Base-by-base conservation (phyloP, 2,329 filamentous ascomycete species). In the Colletotrichum limetticola region DNA sequence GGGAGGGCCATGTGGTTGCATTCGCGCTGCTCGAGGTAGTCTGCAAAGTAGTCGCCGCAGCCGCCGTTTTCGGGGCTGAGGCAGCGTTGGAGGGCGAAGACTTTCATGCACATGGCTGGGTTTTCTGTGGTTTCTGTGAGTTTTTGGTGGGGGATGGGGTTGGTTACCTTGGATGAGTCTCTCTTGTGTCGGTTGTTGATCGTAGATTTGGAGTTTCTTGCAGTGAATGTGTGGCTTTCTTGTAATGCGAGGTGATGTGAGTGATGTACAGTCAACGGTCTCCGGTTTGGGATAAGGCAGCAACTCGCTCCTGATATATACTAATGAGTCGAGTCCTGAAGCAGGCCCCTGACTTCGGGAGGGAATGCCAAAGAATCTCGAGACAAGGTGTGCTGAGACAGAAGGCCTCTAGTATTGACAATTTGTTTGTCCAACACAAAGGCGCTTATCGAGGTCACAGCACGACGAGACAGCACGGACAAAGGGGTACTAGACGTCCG, bases 41-140 rank as follows among this genome's bases (percentile, higher is more conserved):
- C 70, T 66, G 70, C 60, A 30, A n/a, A 72, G 56, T 70, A 72
- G 11, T 49, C n/a, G 60, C 60, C 66, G 70, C 70, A 72, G 7
- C 70, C 70, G 35, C 70, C 70, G 12, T 52, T 22, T 19, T 46
- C 32, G 4, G 4, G 5, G 28, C 35, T 5, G 60, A 49, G 19
- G 60, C 70, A 72, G 32, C 70, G 66, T 11, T 64, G 70, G 56
- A 72, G 70, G 55, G 32, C 60, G 22, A 72, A 72, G 28, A 65
- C 19, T n/a, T 56, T 69, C 55, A 65, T 72, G 35, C 70, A 72
- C 70, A 72, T 72, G 8, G 42, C 14, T 42, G 16, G 37, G 5
- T 49, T 19, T 5, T 2, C 12, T 6, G 24, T 7, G 65, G 58
- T n/a, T n/a, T 49, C 4, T 11, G 8, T 49, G 3, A 49, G 19